Evolutionary conservation across 2,329 filamentous ascomycete genomes (phyloP), one percentile per base, ranked within the genome.

Genomic region (Sordariomycetes sp.): DNA sequence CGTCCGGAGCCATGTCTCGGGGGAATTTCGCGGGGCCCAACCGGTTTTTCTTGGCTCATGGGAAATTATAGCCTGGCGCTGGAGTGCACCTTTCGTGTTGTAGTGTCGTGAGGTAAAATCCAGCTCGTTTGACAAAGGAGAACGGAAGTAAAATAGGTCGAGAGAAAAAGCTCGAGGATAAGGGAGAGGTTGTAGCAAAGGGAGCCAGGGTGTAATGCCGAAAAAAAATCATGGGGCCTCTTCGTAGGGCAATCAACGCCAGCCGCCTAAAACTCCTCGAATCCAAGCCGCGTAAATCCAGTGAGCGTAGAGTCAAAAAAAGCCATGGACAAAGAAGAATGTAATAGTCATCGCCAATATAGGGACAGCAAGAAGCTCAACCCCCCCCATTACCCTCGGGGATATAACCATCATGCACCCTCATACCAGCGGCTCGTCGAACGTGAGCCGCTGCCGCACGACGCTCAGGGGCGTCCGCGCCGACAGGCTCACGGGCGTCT

Each of bases 361-460:
- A 32, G 28, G 28, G 28, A 32, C 4, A 32, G 28, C 28, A 32
- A n/a, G 28, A 32, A 32, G 28, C 28, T 32, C 28, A 32, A 32
- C 4, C 28, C 28, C 28, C 28, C 8, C n/a, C n/a, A n/a, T n/a
- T n/a, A n/a, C n/a, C n/a, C n/a, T n/a, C 43, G 12, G 20, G 7
- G n/a, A 11, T 50, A 50, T 20, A 20, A 2, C 46, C n/a, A 24
- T 48, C 28, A 22, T 24, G 22, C 3, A 24, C 46, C n/a, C n/a
- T 57, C 43, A 57, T 53, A 59, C 25, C 16, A 57, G 25, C 32
- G 54, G 48, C 12, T 85, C 83, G 67, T 96, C 91, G 72, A 96
- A 95, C 58, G 92, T 95, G 60, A 96, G 77, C 62, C 86, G 80
- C 68, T 88, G 82, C 65, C 89, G 78, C n/a, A 88, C 81, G 53